These are phyloP conservation scores for Blastobotrys petasosporus DNA, from an alignment of 1,139 yeast species.

Conservation along the genomic window DNA sequence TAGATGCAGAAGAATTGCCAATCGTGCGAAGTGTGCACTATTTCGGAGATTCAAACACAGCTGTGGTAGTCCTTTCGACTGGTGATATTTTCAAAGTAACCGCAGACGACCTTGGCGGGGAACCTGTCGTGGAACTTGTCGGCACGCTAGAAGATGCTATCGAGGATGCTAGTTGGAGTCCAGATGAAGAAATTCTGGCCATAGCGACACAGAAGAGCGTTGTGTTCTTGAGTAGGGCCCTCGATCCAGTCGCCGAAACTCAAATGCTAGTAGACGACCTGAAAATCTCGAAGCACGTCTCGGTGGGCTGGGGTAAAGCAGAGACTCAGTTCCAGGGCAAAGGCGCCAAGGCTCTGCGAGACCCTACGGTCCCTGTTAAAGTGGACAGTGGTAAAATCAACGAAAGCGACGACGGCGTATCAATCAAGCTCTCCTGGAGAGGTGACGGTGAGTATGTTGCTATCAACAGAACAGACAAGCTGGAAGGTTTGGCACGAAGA, in stretches of 20 bases:
- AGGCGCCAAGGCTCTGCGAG: slow-evolving; percentile 85
- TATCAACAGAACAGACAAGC: slow-evolving; percentile 56
- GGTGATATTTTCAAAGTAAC: slow-evolving; percentile 57
- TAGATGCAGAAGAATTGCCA: slow-evolving; percentile 12
- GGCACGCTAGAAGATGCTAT: slow-evolving; percentile 82
- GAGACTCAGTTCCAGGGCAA: slow-evolving; percentile 96
- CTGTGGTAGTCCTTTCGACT: slow-evolving; percentile 28
- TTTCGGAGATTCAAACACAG: slow-evolving; percentile 27
- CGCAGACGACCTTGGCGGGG: slow-evolving; percentile 45
- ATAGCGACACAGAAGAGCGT: slow-evolving; percentile 55
- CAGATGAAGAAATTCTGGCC: slow-evolving; percentile 81
- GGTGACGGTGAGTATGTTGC: slow-evolving; percentile 89
- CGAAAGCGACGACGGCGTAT: slow-evolving; percentile 47
- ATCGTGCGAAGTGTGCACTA: slow-evolving; percentile 21
- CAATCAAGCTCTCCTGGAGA: slow-evolving; percentile 70
- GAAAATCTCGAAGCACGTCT: slow-evolving; percentile 72
- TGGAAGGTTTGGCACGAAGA: slow-evolving; percentile 51
- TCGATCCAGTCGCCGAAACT: slow-evolving; percentile 75
- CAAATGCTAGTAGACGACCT: slow-evolving; percentile 58
- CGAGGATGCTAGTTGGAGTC: slow-evolving; percentile 76
- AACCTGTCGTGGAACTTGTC: slow-evolving; percentile 51
- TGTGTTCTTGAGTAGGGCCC: slow-evolving; percentile 62
- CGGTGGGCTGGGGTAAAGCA: slow-evolving; percentile 97
- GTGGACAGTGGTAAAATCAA: slow-evolving; percentile 58
- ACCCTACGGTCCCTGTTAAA: slow-evolving; percentile 83